These are phyloP conservation scores for thale cress (Arabidopsis thaliana) DNA, from an alignment of 345 rosid genomes.

Conservation along the genomic window DNA sequence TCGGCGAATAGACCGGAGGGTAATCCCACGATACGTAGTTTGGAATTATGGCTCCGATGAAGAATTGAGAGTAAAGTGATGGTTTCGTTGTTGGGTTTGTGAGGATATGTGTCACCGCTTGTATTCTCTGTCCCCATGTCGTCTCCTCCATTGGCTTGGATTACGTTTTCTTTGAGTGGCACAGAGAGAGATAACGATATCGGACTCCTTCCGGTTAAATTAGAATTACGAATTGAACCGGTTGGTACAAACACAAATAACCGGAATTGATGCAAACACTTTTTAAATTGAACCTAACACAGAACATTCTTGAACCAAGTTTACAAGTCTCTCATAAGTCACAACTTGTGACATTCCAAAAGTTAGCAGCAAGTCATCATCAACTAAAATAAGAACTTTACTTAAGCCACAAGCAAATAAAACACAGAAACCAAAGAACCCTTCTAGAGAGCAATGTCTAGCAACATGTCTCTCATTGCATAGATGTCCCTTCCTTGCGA, in stretches of 20 bases:
- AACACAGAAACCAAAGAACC: conserved; percentile 8
- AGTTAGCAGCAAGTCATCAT: conserved; percentile 38
- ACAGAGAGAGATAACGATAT: background rate
- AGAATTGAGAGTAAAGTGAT: conserved; percentile 45
- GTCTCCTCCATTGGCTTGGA: conserved; percentile 41
- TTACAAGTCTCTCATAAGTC: conserved; percentile 19
- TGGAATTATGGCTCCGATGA: conserved; percentile 40
- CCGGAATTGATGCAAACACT: background rate
- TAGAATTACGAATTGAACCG: background rate
- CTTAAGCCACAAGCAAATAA: conserved; percentile 34
- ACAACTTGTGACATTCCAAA: conserved; percentile 37
- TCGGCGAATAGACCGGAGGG: conserved; percentile 55
- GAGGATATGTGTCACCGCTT: conserved; percentile 46
- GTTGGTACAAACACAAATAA: background rate
- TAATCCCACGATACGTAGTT: conserved; percentile 70
- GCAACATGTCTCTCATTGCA: conserved; percentile 52
- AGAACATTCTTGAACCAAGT: conserved; percentile 34
- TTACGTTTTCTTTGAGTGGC: conserved; percentile 19
- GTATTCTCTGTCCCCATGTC: conserved; percentile 44
- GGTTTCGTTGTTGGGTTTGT: conserved; percentile 45
- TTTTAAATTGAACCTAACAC: conserved; percentile 2
- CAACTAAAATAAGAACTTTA: conserved; percentile 29
- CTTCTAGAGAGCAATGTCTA: conserved; percentile 55
- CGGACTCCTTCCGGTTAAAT: background rate
- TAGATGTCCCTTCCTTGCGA: conserved; percentile 66